A percentile compares a stretch with the other conserved stretches of the same genome.
These are phyloP conservation scores for Microsporum ferrugineum DNA, from an alignment of 2,329 filamentous ascomycete genomes.

Conservation along the genomic window DNA sequence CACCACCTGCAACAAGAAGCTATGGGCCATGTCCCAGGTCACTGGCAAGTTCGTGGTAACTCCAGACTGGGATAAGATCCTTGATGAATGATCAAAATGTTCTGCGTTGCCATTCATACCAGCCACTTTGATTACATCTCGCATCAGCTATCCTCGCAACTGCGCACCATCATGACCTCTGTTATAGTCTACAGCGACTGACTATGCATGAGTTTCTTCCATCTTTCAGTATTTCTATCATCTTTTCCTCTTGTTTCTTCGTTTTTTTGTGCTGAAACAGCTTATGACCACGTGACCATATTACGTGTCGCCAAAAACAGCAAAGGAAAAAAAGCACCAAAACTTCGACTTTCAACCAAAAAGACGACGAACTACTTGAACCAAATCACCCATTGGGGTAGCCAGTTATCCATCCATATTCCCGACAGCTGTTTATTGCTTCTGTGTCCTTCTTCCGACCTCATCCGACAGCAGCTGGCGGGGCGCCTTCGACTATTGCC, in stretches of 20 bases:
- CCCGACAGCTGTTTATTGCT: background rate
- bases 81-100: conserved; percentile 18
- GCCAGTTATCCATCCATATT: background rate
- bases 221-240: background rate
- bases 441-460: background rate
- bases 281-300: background rate
- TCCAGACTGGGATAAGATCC: conserved; percentile 48
- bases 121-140: background rate
- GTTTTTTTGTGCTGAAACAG: background rate
- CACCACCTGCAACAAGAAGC: conserved; percentile 25
- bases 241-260: background rate
- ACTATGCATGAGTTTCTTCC: background rate
- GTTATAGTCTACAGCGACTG: background rate
- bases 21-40: conserved; percentile 50
- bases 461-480: background rate
- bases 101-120: background rate
- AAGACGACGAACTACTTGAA: background rate
- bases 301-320: background rate
- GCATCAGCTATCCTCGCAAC: background rate
- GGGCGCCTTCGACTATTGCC: background rate
- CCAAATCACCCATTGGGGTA: background rate
- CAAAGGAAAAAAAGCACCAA: background rate
- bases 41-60: conserved; percentile 53
- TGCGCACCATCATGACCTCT: background rate
- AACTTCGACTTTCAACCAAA: background rate